phyloP scores from a whole-genome alignment of 2,329 filamentous ascomycete genomes.

The Pseudocercospora macadamiae region DNA sequence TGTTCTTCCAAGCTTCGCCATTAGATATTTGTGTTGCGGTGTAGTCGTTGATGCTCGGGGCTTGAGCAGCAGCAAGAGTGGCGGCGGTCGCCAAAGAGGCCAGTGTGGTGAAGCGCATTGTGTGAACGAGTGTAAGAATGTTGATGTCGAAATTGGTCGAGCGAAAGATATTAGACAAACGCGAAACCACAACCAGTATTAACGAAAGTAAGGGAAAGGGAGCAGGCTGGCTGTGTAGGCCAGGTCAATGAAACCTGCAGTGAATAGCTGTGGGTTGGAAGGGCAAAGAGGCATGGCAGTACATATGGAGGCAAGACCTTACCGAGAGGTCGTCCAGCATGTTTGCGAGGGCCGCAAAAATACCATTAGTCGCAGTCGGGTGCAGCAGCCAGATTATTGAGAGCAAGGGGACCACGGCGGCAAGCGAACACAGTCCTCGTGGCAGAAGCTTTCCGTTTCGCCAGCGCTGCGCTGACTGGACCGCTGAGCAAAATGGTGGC shows the following conservation, averaged over 20 bases:
- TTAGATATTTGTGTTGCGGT: slow-evolving; percentile 31
- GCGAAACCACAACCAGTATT: neutral
- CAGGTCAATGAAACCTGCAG: slow-evolving; percentile 12
- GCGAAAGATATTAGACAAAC: neutral
- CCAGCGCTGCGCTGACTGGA: too few relatives aligned
- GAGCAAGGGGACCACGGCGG: neutral
- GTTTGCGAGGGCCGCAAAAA: slow-evolving; percentile 4
- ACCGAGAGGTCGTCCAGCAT: slow-evolving; percentile 8
- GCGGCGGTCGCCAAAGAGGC: slow-evolving; percentile 21
- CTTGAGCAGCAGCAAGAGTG: slow-evolving; percentile 25
- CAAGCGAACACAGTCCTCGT: neutral
- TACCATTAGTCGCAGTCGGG: neutral
- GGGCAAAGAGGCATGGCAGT: slow-evolving; percentile 2
- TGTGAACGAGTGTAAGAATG: slow-evolving; percentile 8
- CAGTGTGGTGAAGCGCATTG: slow-evolving; percentile 23
- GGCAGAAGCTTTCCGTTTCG: neutral
- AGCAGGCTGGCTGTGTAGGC: neutral
- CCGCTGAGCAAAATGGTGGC: neutral
- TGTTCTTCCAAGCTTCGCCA: slow-evolving; percentile 36
- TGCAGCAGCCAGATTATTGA: neutral
- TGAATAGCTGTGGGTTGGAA: slow-evolving; percentile 9
- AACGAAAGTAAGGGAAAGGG: slow-evolving; percentile 15
- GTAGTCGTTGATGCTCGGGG: slow-evolving; percentile 31
- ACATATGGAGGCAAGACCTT: slow-evolving; percentile 1
- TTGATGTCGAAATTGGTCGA: neutral